phyloP scores from a whole-genome alignment of 2,329 filamentous ascomycete species.

The Diaporthe ilicicola region DNA sequence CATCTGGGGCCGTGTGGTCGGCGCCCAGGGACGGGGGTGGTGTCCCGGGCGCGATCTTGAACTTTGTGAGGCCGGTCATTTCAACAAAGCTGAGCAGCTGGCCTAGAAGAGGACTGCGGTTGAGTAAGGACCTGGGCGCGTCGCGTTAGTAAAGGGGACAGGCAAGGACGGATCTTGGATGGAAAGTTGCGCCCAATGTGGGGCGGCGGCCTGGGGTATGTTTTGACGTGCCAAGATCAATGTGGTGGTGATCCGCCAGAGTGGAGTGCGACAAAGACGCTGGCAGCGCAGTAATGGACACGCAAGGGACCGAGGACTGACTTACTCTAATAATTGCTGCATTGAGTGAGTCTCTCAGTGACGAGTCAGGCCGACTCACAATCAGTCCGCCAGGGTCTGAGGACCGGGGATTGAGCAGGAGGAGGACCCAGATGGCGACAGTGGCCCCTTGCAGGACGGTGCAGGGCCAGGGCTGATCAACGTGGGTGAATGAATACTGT shows the following conservation, averaged over 20 bases:
- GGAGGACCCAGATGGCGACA: background rate
- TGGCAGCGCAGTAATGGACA: background rate
- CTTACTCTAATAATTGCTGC: conserved; percentile 29
- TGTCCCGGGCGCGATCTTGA: background rate
- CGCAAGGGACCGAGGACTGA: background rate
- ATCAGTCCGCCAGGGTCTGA: background rate
- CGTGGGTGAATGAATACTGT: background rate
- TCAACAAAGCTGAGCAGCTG: conserved; percentile 29
- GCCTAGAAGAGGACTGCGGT: conserved; percentile 27
- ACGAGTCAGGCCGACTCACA: background rate
- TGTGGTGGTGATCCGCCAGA: background rate
- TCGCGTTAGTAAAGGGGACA: conserved; percentile 21
- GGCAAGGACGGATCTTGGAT: background rate
- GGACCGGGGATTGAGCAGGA: background rate
- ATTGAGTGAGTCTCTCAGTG: conserved; percentile 10
- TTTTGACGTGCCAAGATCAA: background rate
- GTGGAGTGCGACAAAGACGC: conserved; percentile 4
- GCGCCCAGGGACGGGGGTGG: conserved; percentile 18
- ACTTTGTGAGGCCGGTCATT: conserved; percentile 21
- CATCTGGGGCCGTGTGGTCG: background rate
- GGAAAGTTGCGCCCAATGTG: background rate
- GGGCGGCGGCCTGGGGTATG: conserved; percentile 14
- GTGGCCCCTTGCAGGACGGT: conserved; percentile 18
- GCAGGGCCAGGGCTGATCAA: background rate
- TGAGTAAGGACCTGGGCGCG: conserved; percentile 24